Conservation (phyloP, 2,329 filamentous ascomycete species). For the Microcyclospora pomicola region DNA sequence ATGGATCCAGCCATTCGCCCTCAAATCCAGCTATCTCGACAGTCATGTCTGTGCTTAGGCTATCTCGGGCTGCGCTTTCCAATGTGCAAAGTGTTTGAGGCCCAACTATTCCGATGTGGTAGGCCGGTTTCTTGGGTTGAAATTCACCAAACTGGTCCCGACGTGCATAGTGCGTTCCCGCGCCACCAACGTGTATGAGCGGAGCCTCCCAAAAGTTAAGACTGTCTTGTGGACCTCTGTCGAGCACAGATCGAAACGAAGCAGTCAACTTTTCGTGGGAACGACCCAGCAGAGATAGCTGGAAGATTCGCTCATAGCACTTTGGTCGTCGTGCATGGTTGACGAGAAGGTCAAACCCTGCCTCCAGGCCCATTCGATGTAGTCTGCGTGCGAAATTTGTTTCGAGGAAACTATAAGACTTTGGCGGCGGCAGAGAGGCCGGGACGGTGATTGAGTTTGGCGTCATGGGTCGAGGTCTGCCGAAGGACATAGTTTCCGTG, state of each 20-base stretch:
- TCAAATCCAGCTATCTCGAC: conserved; percentile 50
- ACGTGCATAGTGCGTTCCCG: conserved; percentile 48
- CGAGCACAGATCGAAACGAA: conserved; percentile 28
- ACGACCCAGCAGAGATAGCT: conserved; percentile 11
- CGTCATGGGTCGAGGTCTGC: background rate
- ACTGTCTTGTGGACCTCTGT: conserved; percentile 29
- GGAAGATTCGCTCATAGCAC: conserved; percentile 15
- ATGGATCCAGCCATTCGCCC: conserved; percentile 62
- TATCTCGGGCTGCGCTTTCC: conserved; percentile 13
- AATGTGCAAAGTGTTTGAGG: conserved; percentile 17
- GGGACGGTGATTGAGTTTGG: conserved; percentile 2
- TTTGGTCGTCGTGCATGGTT: conserved; percentile 27
- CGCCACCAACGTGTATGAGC: conserved; percentile 52
- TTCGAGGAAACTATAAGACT: conserved; percentile 49
- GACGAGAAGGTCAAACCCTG: conserved; percentile 44
- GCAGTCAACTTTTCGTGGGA: conserved; percentile 10
- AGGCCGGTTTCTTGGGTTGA: conserved; percentile 26
- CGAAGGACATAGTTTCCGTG: background rate
- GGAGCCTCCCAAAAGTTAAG: conserved; percentile 47
- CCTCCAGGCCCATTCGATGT: conserved; percentile 51
- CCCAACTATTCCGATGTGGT: conserved; percentile 17
- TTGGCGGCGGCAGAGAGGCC: conserved; percentile 21
- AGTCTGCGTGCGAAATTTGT: conserved; percentile 56
- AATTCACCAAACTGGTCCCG: conserved; percentile 41
- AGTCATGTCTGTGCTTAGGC: conserved; percentile 18